Conservation (phyloP, 345 rosid species). For the Murraya paniculata region DNA sequence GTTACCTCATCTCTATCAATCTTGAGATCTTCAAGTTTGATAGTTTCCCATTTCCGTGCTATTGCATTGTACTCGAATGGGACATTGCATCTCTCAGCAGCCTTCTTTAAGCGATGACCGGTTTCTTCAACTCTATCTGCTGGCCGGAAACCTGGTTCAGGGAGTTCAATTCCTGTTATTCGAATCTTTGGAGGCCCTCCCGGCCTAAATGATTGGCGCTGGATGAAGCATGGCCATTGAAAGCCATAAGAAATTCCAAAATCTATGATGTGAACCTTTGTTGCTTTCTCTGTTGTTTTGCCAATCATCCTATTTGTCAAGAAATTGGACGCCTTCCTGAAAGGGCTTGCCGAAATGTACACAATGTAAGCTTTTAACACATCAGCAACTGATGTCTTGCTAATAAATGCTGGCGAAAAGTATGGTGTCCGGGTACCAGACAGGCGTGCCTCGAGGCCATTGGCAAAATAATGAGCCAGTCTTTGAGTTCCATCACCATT, state of each 20-base stretch:
- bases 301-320: constrained; percentile 35
- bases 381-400: constrained; percentile 21
- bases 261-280: constrained; percentile 48
- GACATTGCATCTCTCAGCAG: constrained; percentile 39
- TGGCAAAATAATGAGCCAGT: constrained; percentile 39
- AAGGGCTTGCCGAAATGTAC: constrained; percentile 16
- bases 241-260: constrained; percentile 56
- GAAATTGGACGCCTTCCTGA: constrained; percentile 34
- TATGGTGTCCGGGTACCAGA: constrained; percentile 20
- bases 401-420: constrained; percentile 6
- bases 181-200: constrained; percentile 58
- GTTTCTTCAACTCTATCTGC: constrained; percentile 53
- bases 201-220: constrained; percentile 40
- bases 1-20: constrained; percentile 37
- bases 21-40: constrained; percentile 46
- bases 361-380: constrained; percentile 24
- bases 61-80: constrained; percentile 53
- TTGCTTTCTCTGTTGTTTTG: constrained; percentile 32
- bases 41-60: constrained; percentile 58
- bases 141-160: constrained; percentile 54
- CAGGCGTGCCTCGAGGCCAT: constrained; percentile 40
- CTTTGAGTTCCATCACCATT: constrained; percentile 37
- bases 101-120: constrained; percentile 42
- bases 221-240: constrained; percentile 64
- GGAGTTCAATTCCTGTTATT: constrained; percentile 54